Percentiles rank a stretch among this genome's conserved stretches.
These are phyloP conservation scores for Schwanniomyces etchellsii DNA, from an alignment of 1,139 yeast species.

Conservation along the genomic window DNA sequence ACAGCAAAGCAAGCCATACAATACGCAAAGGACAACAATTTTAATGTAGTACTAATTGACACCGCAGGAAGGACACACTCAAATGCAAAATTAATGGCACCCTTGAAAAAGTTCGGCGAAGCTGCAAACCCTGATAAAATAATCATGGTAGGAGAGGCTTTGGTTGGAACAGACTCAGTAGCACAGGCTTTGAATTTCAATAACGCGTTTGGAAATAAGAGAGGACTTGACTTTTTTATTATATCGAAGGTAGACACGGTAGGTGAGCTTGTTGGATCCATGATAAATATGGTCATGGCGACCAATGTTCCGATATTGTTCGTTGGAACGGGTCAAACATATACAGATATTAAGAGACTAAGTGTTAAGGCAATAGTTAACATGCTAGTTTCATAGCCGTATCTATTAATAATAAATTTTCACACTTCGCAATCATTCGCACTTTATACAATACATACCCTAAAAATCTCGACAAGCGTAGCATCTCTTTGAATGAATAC, in stretches of 20 bases:
- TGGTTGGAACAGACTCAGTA: conserved; percentile 96
- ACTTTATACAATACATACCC: too few relatives aligned
- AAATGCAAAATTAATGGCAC: conserved; percentile 93
- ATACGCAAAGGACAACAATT: conserved; percentile 48
- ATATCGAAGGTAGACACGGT: conserved; percentile 96
- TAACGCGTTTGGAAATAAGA: conserved; percentile 81
- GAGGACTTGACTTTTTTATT: conserved; percentile 84
- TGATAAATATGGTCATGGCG: conserved; percentile 97
- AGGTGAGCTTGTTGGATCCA: conserved; percentile 92
- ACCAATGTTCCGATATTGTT: conserved; percentile 93
- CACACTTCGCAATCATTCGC: too few relatives aligned
- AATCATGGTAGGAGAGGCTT: conserved; percentile 97
- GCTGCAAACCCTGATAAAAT: conserved; percentile 95
- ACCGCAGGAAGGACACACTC: conserved; percentile 98
- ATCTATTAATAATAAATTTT: too few relatives aligned
- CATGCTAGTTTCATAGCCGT: conserved; percentile 53
- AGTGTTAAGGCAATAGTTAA: conserved; percentile 92
- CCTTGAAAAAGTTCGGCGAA: conserved; percentile 89
- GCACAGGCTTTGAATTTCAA: conserved; percentile 93
- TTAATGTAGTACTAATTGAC: conserved; percentile 87
- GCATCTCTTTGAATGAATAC: conserved; percentile 1
- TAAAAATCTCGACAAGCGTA: too few relatives aligned
- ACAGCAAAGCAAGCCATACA: conserved; percentile 94
- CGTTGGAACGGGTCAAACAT: conserved; percentile 96
- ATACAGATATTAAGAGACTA: conserved; percentile 89